Base-by-base conservation (phyloP, 2,329 filamentous ascomycete genomes). In the Neonectria coccinea region DNA sequence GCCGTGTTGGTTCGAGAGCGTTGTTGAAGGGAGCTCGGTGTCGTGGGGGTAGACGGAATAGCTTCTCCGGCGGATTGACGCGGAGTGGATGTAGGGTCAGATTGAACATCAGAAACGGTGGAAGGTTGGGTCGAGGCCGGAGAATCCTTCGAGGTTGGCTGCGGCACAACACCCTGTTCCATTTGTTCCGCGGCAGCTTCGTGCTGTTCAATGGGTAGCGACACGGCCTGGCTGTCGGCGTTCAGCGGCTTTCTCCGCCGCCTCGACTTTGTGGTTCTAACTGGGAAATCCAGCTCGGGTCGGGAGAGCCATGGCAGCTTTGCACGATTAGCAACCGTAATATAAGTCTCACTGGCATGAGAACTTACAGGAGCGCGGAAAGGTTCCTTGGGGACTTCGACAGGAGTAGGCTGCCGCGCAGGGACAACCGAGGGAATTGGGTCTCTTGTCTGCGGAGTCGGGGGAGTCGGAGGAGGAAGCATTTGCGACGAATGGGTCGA, bases 241-340 rank as follows among this genome's bases (percentile, higher is more conserved):
- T 75, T 76, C 22, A 83, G 67, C 7, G 74, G 75, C 69, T 79
- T 84, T 75, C 82, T 84, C 68, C 79, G 81, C 39, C 79, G 77
- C 70, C 78, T 82, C 12, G 78, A 76, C 44, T 78, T 79, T 11
- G 72, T 67, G 31, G 75, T 73, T 70, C 74, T 74, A 53, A 68
- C 71, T 12, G 88, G 87, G 71, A 88, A 90, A 10, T 80, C 78
- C 29, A 77, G 70, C 33, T 86, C 83, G 4, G 85, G 84, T 33
- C 76, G 77, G 1, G 87, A 88, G 27, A 83, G 72, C 87, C 88
- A 90, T 10, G 88, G 88, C 10, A 90, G 78, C 86, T 89, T 39
- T 20, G 29, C 59, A 20, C 47, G 31, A 53, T 63, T 48, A 70
- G 60, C 20, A 29, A 44, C 11, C 25, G 31, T 27, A 22, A 36